Percentiles rank a stretch among this genome's conserved stretches.
phyloP scores from a whole-genome alignment of 2,329 filamentous ascomycete species.

The Colletotrichum sp. region DNA sequence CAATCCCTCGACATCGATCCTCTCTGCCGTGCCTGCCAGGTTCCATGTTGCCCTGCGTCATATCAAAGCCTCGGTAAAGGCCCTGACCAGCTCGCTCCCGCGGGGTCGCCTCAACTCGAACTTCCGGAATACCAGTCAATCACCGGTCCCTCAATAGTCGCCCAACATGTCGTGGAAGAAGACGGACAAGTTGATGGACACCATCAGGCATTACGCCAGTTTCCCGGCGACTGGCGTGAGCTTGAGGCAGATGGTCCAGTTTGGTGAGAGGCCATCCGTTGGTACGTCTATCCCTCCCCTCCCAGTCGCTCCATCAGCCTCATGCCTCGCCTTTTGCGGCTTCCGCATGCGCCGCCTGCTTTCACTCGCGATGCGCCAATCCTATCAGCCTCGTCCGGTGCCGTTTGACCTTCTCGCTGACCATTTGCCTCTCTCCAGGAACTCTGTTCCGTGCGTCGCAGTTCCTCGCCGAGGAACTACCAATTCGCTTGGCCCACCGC shows the following conservation, averaged over 20 bases:
- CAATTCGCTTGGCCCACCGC: constrained; percentile 93
- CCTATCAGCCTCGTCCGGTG: neutral
- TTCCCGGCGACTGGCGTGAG: constrained; percentile 97
- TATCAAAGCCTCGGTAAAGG: constrained; percentile 25
- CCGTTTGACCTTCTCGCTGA: neutral
- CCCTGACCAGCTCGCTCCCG: constrained; percentile 14
- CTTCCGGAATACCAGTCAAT: neutral
- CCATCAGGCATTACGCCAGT: constrained; percentile 95
- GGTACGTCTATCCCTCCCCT: constrained; percentile 58
- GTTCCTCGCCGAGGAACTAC: constrained; percentile 97
- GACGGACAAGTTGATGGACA: constrained; percentile 90
- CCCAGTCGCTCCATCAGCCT: constrained; percentile 7
- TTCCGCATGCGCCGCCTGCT: neutral
- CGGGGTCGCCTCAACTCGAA: constrained; percentile 22
- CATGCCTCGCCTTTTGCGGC: neutral
- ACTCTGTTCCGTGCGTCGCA: constrained; percentile 97
- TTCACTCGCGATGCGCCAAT: neutral
- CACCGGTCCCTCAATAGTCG: constrained; percentile 21
- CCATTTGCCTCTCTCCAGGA: constrained; percentile 54
- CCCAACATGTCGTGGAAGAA: constrained; percentile 90
- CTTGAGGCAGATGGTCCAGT: constrained; percentile 98
- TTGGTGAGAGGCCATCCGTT: constrained; percentile 90
- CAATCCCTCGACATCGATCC: neutral
- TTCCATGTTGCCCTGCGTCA: constrained; percentile 26
- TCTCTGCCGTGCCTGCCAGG: neutral